Conservation (phyloP, 2,329 filamentous ascomycete genomes). For the Hawksworthiomyces lignivorus region DNA sequence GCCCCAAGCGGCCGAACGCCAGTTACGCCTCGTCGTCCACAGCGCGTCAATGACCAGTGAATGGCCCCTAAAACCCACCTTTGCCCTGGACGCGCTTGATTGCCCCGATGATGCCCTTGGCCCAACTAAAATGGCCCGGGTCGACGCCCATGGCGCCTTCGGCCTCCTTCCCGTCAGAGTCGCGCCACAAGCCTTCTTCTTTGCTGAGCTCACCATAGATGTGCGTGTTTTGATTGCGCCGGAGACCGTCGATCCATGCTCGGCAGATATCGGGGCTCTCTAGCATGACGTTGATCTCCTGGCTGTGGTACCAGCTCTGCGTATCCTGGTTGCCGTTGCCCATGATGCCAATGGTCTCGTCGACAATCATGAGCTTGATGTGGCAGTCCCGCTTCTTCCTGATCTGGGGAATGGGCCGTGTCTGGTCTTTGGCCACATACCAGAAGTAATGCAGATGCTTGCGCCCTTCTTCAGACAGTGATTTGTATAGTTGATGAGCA, state of each 20-base stretch:
- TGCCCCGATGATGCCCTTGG: conserved; percentile 49
- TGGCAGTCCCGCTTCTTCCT: conserved; percentile 64
- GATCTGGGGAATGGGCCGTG: conserved; percentile 55
- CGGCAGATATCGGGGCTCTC: conserved; percentile 55
- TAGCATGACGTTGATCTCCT: conserved; percentile 71
- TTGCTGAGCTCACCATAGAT: conserved; percentile 45
- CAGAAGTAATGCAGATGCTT: conserved; percentile 53
- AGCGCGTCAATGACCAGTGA: too few relatives aligned
- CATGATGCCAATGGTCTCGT: conserved; percentile 60
- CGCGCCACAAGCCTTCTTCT: conserved; percentile 56
- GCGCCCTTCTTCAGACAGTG: conserved; percentile 41
- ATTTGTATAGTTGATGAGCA: conserved; percentile 49
- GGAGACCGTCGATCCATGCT: conserved; percentile 49
- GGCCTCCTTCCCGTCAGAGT: conserved; percentile 40
- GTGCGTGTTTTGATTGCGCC: conserved; percentile 55
- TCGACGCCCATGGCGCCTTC: conserved; percentile 44
- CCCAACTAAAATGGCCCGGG: conserved; percentile 50
- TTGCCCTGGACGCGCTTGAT: conserved; percentile 49
- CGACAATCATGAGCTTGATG: conserved; percentile 69
- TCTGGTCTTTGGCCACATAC: conserved; percentile 70
- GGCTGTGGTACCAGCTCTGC: conserved; percentile 70
- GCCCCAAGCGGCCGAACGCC: too few relatives aligned
- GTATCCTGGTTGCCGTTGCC: conserved; percentile 77
- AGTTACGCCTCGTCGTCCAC: too few relatives aligned
- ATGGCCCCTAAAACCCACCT: conserved; percentile 48